These are phyloP conservation scores for Phanerochaete sordida DNA, from an alignment of 768 basidiomycete genomes.

Conservation along the genomic window DNA sequence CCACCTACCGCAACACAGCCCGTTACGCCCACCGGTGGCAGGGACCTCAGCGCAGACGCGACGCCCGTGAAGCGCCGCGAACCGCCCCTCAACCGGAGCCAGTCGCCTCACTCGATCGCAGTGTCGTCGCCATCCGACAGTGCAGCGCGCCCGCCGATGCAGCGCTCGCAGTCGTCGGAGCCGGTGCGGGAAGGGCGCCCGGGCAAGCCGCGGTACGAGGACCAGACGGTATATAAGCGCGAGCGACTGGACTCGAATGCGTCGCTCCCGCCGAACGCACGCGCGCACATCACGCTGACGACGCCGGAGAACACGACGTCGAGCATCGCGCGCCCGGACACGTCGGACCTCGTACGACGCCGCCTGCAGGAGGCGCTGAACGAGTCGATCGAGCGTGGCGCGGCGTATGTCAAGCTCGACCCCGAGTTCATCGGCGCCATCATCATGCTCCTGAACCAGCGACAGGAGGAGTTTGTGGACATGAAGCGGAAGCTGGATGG, in stretches of 20 bases:
- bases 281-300: constrained; percentile 40
- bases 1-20: constrained; percentile 10
- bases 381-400: constrained; percentile 57
- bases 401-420: constrained; percentile 66
- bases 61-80: constrained; percentile 20
- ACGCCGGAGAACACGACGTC: constrained; percentile 33
- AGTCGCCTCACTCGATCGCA: background rate
- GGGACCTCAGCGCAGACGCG: constrained; percentile 15
- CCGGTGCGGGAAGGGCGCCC: background rate
- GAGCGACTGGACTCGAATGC: constrained; percentile 9
- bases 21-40: constrained; percentile 23
- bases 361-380: constrained; percentile 60
- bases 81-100: constrained; percentile 8
- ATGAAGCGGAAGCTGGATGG: constrained; percentile 80
- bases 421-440: constrained; percentile 70
- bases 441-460: constrained; percentile 59
- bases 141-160: constrained; percentile 1
- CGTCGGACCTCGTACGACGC: constrained; percentile 42
- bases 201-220: background rate
- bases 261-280: constrained; percentile 4
- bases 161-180: constrained; percentile 1
- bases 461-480: constrained; percentile 54
- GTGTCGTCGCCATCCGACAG: constrained; percentile 21
- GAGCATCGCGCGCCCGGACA: constrained; percentile 31
- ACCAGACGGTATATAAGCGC: background rate